phyloP scores from a whole-genome alignment of 1,284 basidiomycete species.

The Erythrobasidium hasegawianum region DNA sequence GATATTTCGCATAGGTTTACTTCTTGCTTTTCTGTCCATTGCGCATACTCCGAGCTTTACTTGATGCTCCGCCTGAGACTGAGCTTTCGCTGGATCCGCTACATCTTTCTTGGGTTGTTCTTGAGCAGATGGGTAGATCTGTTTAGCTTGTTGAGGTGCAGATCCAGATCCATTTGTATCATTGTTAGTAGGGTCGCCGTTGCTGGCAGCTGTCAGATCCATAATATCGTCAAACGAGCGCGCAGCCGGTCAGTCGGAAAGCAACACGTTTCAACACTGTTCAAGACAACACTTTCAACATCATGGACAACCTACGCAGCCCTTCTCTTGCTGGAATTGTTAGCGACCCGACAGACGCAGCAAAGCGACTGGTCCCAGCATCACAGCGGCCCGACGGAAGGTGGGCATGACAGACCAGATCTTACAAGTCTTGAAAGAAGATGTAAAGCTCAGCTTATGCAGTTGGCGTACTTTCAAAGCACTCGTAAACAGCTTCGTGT shows the following conservation, averaged over 20 bases:
- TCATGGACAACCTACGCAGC: not conserved
- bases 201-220: too few species aligned
- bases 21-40: slow-evolving; percentile 93
- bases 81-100: not conserved
- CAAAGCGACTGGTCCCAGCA: slow-evolving; percentile 13
- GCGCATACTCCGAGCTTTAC: slow-evolving; percentile 75
- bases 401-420: slow-evolving; percentile 12
- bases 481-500: slow-evolving; percentile 20
- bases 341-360: slow-evolving; percentile 15
- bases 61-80: slow-evolving; percentile 1
- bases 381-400: slow-evolving; percentile 20
- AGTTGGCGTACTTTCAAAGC: not conserved
- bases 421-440: too few species aligned
- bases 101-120: not conserved
- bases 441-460: not conserved
- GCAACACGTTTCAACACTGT: too few species aligned
- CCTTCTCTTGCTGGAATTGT: slow-evolving; percentile 30
- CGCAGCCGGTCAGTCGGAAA: too few species aligned
- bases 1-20: slow-evolving; percentile 70
- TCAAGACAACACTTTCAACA: too few species aligned
- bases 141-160: not conserved
- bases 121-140: not conserved
- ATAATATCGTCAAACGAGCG: too few species aligned
- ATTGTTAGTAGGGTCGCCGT: not conserved
- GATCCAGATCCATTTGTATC: not conserved